Base-by-base conservation (phyloP, 345 rosid genomes). In the Lumnitzera littorea region DNA sequence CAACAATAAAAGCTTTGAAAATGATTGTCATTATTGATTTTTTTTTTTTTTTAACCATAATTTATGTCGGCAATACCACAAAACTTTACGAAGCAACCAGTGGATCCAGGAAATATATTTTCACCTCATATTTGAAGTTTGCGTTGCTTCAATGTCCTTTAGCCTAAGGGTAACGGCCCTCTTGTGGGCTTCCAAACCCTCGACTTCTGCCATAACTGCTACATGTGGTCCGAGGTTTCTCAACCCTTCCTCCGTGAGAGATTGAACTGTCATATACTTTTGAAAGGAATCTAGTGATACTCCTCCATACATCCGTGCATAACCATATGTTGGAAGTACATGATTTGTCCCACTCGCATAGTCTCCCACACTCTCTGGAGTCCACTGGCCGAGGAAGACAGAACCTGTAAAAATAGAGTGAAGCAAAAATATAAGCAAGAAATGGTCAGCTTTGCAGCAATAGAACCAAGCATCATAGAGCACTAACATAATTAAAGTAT, bases 321-420 rank as follows among this genome's bases (percentile, higher is more conserved):
- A 90, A 8, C 97, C 97, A 48, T 94, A 94, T 0, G 96, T 90
- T 7, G 95, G 99, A 15, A 64, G 68, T 17, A 70, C 68, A 3
- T 68, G 72, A 60, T 91, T 89, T 67, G 94, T 92, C 27, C 96
- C 97, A 3, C 97, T 94, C 1, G 97, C 99, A 67, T 94, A 90
- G 68, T 94, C 96, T 51, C 97, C 99, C 47, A 90, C 96, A 51
- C 99, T 94, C 74, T 90, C 96, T 2, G 99, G 97, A 0, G 97
- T 94, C 97, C 99, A 90, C 31, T 76, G 82, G 15, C 96, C 98
- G 58, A 91, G 24, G 72, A 91, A 91, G 63, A 89, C 96, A 0
- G 96, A 91, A 17, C 98, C 94, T 87, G 77, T 51, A 50, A n/a
- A 4, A 13, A 46, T 31, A 50, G 36, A 53, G 3, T 25, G 31